Conservation (phyloP, 2,329 filamentous ascomycete genomes). For the Akanthomyces muscarius region DNA sequence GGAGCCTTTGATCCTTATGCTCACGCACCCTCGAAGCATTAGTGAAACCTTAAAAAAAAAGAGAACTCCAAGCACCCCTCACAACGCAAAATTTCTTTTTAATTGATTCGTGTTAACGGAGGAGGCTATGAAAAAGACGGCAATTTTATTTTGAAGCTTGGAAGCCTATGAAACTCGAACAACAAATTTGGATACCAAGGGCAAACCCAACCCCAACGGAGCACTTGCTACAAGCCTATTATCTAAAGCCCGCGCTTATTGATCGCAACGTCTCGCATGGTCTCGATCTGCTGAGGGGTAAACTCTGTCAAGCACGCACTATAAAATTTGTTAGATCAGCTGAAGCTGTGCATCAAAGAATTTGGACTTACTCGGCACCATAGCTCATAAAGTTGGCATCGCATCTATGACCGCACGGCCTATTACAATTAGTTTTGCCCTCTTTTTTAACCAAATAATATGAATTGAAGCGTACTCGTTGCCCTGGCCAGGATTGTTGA, state of each 20-base stretch:
- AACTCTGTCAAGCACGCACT: not conserved
- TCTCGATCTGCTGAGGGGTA: not conserved
- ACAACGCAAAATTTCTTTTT: too few species aligned
- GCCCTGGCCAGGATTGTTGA: not conserved
- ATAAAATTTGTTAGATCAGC: not conserved
- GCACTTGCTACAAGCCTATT: not conserved
- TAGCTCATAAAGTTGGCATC: not conserved
- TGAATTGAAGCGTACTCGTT: not conserved
- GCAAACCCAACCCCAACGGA: not conserved
- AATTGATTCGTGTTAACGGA: too few species aligned
- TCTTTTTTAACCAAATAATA: too few species aligned
- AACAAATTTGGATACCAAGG: too few species aligned
- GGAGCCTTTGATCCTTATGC: too few species aligned
- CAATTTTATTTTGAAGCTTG: too few species aligned
- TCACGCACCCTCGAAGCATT: too few species aligned
- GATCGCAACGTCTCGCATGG: not conserved
- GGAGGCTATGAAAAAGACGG: too few species aligned
- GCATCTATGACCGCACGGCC: not conserved
- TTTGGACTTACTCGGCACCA: not conserved
- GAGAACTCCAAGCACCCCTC: too few species aligned
- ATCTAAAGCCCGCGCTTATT: not conserved
- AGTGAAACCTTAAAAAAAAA: too few species aligned
- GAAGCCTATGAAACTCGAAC: too few species aligned
- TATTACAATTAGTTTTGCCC: not conserved
- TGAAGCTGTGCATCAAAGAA: too few species aligned